These are phyloP conservation scores for Colletotrichum graminicola DNA, from an alignment of 2,329 filamentous ascomycete genomes.

Conservation along the genomic window DNA sequence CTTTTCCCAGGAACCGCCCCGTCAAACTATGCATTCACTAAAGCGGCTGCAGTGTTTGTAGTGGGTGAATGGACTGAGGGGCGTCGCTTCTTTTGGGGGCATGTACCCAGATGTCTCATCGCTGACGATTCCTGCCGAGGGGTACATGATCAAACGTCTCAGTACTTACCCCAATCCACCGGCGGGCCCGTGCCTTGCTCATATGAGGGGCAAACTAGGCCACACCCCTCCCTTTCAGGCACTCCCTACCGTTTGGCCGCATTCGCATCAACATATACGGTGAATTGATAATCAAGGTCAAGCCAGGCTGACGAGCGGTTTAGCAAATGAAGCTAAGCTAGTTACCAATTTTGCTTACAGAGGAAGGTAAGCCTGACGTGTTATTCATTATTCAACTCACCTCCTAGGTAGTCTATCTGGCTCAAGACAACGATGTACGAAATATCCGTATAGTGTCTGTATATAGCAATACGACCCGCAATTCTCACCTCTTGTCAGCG, in stretches of 20 bases:
- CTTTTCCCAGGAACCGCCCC: conserved; percentile 40
- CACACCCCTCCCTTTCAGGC: conserved; percentile 23
- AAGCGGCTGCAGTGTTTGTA: conserved; percentile 36
- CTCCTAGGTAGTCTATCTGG: not conserved
- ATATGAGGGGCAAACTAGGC: conserved; percentile 39
- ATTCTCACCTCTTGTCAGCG: not conserved
- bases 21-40: conserved; percentile 41
- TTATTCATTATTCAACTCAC: not conserved
- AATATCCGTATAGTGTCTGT: too few relatives aligned
- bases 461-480: not conserved
- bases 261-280: conserved; percentile 25
- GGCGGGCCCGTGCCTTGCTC: conserved; percentile 19
- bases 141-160: not conserved
- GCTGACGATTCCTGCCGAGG: not conserved
- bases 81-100: conserved; percentile 10
- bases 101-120: conserved; percentile 2
- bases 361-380: conserved; percentile 19
- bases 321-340: conserved; percentile 8
- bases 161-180: conserved; percentile 39
- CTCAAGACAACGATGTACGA: not conserved
- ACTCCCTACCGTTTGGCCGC: conserved; percentile 24
- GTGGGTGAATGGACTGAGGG: conserved; percentile 21
- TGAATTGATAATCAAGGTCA: conserved; percentile 41
- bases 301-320: conserved; percentile 12
- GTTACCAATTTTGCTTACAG: not conserved